A percentile compares a stretch with the other conserved stretches of the same genome.
Conservation (phyloP, 176 grass and related monocot species). For the maize (Zea mays) region DNA sequence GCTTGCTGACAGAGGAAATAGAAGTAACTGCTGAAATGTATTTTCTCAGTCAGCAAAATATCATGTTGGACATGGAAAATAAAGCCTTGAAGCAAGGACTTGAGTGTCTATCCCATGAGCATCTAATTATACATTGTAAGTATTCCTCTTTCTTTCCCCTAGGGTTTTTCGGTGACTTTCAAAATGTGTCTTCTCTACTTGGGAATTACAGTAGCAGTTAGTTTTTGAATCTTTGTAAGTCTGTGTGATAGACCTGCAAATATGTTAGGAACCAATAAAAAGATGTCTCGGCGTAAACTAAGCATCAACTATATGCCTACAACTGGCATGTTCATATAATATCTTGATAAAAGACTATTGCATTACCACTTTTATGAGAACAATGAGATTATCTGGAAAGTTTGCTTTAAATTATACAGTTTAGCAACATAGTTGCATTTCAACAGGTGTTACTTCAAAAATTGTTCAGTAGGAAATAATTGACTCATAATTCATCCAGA, state of each 20-base stretch:
- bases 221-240: too few relatives aligned
- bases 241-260: too few relatives aligned
- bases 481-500: too few relatives aligned
- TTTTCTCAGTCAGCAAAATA: conserved; percentile 76
- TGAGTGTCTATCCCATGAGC: conserved; percentile 61
- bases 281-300: too few relatives aligned
- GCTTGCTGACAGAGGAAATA: conserved; percentile 51
- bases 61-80: conserved; percentile 79
- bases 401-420: too few relatives aligned
- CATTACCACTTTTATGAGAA: too few relatives aligned
- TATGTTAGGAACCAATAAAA: too few relatives aligned
- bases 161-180: not conserved
- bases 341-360: not conserved
- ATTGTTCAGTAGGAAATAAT: too few relatives aligned
- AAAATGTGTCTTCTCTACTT: not conserved
- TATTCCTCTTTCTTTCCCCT: conserved; percentile 8
- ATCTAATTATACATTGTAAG: conserved; percentile 32
- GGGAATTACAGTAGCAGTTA: too few relatives aligned
- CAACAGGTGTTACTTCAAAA: not conserved
- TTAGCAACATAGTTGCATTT: too few relatives aligned
- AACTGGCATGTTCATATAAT: not conserved
- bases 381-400: too few relatives aligned
- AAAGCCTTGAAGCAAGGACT: conserved; percentile 72
- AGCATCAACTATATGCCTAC: too few relatives aligned
- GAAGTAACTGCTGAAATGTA: conserved; percentile 75